These are phyloP conservation scores for Phoma sp. DNA, from an alignment of 2,329 filamentous ascomycete species.

Conservation along the genomic window DNA sequence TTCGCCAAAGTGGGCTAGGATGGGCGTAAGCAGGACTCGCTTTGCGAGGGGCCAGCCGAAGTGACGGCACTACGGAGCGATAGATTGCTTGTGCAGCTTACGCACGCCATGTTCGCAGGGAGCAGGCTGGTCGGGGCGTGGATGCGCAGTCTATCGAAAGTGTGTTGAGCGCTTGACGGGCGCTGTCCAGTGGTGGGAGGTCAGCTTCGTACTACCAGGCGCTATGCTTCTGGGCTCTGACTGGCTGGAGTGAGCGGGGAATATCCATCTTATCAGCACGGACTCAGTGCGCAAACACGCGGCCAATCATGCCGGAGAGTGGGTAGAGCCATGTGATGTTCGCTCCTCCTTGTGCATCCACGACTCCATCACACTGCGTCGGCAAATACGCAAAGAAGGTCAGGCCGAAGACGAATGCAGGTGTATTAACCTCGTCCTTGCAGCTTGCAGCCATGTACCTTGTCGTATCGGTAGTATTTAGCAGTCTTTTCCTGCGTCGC, in stretches of 20 bases:
- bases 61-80: constrained; percentile 38
- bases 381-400: constrained; percentile 16
- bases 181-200: constrained; percentile 41
- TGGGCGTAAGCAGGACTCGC: constrained; percentile 22
- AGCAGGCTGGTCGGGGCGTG: constrained; percentile 35
- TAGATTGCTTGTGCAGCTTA: constrained; percentile 44
- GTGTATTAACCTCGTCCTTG: constrained; percentile 16
- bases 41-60: constrained; percentile 33
- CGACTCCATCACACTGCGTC: constrained; percentile 43
- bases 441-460: constrained; percentile 23
- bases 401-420: constrained; percentile 19
- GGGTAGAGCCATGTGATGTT: constrained; percentile 36
- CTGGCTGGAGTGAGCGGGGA: constrained; percentile 34
- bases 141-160: constrained; percentile 45
- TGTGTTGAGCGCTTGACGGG: constrained; percentile 43
- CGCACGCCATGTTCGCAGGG: constrained; percentile 37
- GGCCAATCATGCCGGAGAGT: constrained; percentile 27
- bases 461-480: constrained; percentile 41
- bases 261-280: constrained; percentile 28
- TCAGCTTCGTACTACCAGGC: constrained; percentile 35
- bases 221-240: constrained; percentile 24
- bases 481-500: constrained; percentile 33
- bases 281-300: constrained; percentile 35
- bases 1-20: constrained; percentile 27
- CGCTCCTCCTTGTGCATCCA: constrained; percentile 31